Conservation (phyloP, 2,329 filamentous ascomycete species). For the Clonostachys byssicola region DNA sequence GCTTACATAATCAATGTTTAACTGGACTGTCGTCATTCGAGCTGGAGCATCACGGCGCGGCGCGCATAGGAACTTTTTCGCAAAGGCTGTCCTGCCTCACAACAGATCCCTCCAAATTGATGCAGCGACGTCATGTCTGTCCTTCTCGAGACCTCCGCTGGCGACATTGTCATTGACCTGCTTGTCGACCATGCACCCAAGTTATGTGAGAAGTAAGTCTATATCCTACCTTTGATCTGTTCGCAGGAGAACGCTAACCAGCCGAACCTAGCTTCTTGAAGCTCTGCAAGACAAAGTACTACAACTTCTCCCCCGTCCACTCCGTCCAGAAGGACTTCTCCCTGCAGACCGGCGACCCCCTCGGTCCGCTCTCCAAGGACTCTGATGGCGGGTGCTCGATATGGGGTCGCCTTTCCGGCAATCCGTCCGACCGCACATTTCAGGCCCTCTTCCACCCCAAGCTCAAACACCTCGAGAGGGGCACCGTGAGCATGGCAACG, state of each 20-base stretch:
- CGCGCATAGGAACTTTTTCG: too few species aligned
- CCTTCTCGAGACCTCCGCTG: constrained; percentile 84
- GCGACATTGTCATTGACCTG: constrained; percentile 93
- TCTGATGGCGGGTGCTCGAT: constrained; percentile 93
- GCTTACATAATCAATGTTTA: too few species aligned
- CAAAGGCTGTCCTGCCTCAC: too few species aligned
- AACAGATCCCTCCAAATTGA: too few species aligned
- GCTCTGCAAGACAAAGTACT: constrained; percentile 98
- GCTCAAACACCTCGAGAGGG: constrained; percentile 82
- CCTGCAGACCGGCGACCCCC: constrained; percentile 91
- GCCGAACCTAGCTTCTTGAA: constrained; percentile 75
- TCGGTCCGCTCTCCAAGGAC: constrained; percentile 77
- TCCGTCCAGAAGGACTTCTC: constrained; percentile 93
- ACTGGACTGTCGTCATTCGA: too few species aligned
- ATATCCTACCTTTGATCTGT: not conserved
- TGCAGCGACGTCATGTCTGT: constrained; percentile 67
- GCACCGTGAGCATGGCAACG: constrained; percentile 98
- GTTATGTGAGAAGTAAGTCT: constrained; percentile 87
- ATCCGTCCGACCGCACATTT: constrained; percentile 70
- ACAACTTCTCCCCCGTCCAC: constrained; percentile 93
- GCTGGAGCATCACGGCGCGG: too few species aligned
- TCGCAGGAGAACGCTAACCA: not conserved
- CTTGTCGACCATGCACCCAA: constrained; percentile 85
- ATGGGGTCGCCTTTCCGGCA: constrained; percentile 75
- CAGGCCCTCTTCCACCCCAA: constrained; percentile 81